phyloP scores from a whole-genome alignment of 805 yeast species.

The Kodamaea lidongshanica region DNA sequence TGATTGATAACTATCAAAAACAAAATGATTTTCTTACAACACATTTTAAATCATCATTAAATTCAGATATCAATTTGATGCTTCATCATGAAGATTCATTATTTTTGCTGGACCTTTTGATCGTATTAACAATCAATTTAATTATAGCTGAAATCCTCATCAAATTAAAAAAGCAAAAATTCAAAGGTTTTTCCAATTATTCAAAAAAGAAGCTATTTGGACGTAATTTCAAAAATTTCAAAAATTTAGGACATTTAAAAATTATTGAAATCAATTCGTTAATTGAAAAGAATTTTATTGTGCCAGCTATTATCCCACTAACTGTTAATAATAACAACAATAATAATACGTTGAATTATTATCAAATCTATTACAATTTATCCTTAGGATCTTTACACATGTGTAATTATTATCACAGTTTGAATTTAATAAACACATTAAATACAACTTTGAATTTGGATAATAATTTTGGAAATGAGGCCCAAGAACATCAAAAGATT shows the following conservation, averaged over 20 bases:
- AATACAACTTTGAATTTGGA: slow-evolving; percentile 9
- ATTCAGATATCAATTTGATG: slow-evolving; percentile 14
- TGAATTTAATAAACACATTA: slow-evolving; percentile 22
- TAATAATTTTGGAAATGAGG: slow-evolving; percentile 16
- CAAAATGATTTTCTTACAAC: slow-evolving; percentile 18
- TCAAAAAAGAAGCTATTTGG: slow-evolving; percentile 13
- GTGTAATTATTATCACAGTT: slow-evolving; percentile 26
- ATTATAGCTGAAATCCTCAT: slow-evolving; percentile 25
- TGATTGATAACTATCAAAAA: slow-evolving; percentile 18
- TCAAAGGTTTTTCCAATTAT: slow-evolving; percentile 15
- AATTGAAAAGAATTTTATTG: slow-evolving; percentile 17
- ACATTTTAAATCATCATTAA: slow-evolving; percentile 9
- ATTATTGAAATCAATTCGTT: slow-evolving; percentile 23
- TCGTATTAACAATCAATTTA: slow-evolving; percentile 22
- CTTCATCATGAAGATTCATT: slow-evolving; percentile 22
- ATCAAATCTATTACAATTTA: slow-evolving; percentile 27
- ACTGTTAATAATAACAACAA: slow-evolving; percentile 6
- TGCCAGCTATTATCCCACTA: slow-evolving; percentile 14
- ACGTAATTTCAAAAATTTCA: slow-evolving; percentile 19
- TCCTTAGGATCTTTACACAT: slow-evolving; percentile 24
- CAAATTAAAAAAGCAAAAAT: slow-evolving; percentile 23
- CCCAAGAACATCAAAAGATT: slow-evolving; percentile 28
- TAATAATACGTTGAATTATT: slow-evolving; percentile 15
- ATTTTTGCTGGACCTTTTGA: slow-evolving; percentile 20
- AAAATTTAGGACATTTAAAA: slow-evolving; percentile 21